phyloP scores from a whole-genome alignment of 495 filamentous ascomycete genomes.

The Aspergillus bertholletiae region DNA sequence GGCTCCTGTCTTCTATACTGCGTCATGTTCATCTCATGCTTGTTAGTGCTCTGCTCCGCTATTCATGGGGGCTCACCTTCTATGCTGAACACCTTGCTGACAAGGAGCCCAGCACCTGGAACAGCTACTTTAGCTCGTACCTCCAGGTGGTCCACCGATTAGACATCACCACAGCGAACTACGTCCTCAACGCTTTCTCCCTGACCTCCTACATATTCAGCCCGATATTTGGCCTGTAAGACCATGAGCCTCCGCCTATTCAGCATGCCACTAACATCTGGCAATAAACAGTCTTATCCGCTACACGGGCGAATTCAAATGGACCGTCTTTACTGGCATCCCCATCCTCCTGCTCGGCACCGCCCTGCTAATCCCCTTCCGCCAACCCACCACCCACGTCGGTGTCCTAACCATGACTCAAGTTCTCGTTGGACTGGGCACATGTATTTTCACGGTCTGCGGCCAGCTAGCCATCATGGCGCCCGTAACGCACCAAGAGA shows the following conservation, averaged over 20 bases:
- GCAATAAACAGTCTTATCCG: constrained; percentile 43
- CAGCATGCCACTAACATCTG: background rate
- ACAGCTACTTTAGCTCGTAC: constrained; percentile 58
- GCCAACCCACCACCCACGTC: constrained; percentile 48
- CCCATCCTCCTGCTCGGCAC: constrained; percentile 52
- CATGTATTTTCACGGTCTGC: constrained; percentile 52
- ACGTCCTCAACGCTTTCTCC: constrained; percentile 45
- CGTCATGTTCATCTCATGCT: constrained; percentile 56
- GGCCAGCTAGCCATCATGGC: constrained; percentile 66
- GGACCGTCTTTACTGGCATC: constrained; percentile 50
- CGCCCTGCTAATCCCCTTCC: constrained; percentile 61
- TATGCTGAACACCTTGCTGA: constrained; percentile 41
- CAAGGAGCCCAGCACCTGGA: constrained; percentile 47
- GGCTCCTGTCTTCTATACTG: constrained; percentile 37
- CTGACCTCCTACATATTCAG: constrained; percentile 36
- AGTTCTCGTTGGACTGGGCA: constrained; percentile 62
- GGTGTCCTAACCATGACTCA: constrained; percentile 67
- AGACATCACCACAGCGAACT: constrained; percentile 46
- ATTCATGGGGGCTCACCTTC: no score
- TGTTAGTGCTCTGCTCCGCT: constrained; percentile 47
- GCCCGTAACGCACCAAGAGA: constrained; percentile 54
- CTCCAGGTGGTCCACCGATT: constrained; percentile 63
- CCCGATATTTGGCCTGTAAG: constrained; percentile 39
- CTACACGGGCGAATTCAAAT: constrained; percentile 47
- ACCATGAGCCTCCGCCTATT: background rate